Base-by-base conservation (phyloP, 176 grass and related monocot genomes). In the Typha latifolia region DNA sequence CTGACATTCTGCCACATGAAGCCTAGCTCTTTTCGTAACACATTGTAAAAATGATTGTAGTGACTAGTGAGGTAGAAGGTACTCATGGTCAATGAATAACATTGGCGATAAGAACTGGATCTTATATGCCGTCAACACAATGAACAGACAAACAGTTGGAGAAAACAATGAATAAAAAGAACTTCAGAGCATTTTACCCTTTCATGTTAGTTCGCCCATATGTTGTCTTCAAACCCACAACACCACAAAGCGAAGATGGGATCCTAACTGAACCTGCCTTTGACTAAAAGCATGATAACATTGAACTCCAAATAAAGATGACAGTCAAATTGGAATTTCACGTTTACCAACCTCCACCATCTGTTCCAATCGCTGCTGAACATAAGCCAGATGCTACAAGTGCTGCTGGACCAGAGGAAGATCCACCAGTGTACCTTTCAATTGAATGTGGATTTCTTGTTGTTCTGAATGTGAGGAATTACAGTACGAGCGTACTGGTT, bases 151-250 rank as follows among this genome's bases (percentile, higher is more conserved):
- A 59, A 59, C 4, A 19, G 10, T 19, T 19, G 20, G 20, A 22
- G n/a, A 59, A 59, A 19, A 19, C 20, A 21, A 19, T 59, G 7
- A 59, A 59, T 59, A 59, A 9, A 1, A 10, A 37, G 34, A 43
- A 43, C 1, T 43, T 43, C 16, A 1, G 53, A 59, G 20, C 3
- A 59, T 11, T 59, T 59, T 99, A 99, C 94, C 94, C 94, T 73
- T 80, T 82, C 86, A 99, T 87, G 73, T 86, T 66, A 31, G 86
- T 93, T 51, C 94, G 73, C 3, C 86, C 83, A 23, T 83, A 99
- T n/a, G 89, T 99, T 80, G 94, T 99, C 77, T 99, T 99, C 18
- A 99, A 83, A 53, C 94, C 94, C 57, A 99, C 74, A 80, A 99
- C 82, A 64, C 94, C 94, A 73, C 89, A 99, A n/a, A 99, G 83